phyloP scores from a whole-genome alignment of 1,139 yeast genomes.

The Candida sp. region DNA sequence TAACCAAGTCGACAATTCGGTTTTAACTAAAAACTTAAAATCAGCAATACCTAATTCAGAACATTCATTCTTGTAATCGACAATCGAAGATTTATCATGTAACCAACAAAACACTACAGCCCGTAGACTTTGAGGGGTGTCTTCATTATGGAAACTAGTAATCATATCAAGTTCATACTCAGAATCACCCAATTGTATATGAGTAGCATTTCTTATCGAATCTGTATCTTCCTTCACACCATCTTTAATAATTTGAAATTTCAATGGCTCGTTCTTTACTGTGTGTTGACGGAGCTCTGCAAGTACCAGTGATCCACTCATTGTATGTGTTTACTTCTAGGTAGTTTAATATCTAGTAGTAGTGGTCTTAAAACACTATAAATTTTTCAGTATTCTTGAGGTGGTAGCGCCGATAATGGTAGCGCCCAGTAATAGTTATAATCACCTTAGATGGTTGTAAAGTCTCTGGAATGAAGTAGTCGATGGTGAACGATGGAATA shows the following conservation, averaged over 20 bases:
- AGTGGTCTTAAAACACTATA: background rate
- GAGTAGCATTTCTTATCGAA: constrained; percentile 34
- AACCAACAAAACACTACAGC: constrained; percentile 81
- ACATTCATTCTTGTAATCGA: constrained; percentile 80
- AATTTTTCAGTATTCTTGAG: background rate
- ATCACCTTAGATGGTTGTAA: background rate
- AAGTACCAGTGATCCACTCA: constrained; percentile 9
- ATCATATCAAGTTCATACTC: constrained; percentile 31
- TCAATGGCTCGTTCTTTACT: constrained; percentile 19
- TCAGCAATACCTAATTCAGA: constrained; percentile 62
- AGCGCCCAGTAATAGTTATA: background rate
- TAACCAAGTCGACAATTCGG: constrained; percentile 81
- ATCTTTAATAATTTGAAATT: constrained; percentile 16
- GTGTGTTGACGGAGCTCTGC: constrained; percentile 22
- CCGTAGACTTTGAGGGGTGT: constrained; percentile 47
- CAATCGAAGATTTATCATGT: constrained; percentile 68
- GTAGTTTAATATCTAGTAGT: too few species aligned
- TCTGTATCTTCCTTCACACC: constrained; percentile 15
- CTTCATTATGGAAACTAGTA: constrained; percentile 62
- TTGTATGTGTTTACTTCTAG: background rate
- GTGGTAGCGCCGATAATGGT: background rate
- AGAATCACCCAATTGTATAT: constrained; percentile 27
- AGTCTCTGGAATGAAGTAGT: background rate
- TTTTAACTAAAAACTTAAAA: constrained; percentile 81
- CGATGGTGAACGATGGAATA: background rate